Conservation (phyloP, 805 yeast genomes). For the Ogataea wickerhamii region DNA sequence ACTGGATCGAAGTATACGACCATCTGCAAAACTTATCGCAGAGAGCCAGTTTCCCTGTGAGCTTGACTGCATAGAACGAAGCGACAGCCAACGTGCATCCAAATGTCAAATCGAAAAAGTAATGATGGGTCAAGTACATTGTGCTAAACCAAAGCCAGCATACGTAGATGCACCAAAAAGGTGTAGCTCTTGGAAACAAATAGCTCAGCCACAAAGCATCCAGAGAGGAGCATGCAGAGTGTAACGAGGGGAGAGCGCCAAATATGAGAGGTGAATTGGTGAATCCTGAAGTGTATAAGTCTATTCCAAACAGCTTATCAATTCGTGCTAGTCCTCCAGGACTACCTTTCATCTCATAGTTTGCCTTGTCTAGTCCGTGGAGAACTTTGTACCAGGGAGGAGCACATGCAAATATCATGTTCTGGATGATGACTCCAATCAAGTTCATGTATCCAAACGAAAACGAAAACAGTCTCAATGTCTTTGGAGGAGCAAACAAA, state of each 20-base stretch:
- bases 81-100: slow-evolving; percentile 81
- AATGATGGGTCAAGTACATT: slow-evolving; percentile 96
- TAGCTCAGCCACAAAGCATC: slow-evolving; percentile 84
- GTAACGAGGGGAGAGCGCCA: slow-evolving; percentile 76
- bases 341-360: slow-evolving; percentile 86
- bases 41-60: slow-evolving; percentile 33
- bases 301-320: slow-evolving; percentile 72
- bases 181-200: slow-evolving; percentile 68
- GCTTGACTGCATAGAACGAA: slow-evolving; percentile 66
- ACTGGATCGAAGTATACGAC: slow-evolving; percentile 17
- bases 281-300: slow-evolving; percentile 80
- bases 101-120: slow-evolving; percentile 88
- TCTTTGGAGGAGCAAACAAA: slow-evolving; percentile 87
- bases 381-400: slow-evolving; percentile 94
- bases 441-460: slow-evolving; percentile 95
- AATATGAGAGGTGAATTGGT: slow-evolving; percentile 86
- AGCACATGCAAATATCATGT: slow-evolving; percentile 79
- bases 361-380: slow-evolving; percentile 85
- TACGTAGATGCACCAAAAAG: slow-evolving; percentile 73
- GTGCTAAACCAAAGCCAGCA: slow-evolving; percentile 98
- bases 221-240: slow-evolving; percentile 92
- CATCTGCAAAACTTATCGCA: slow-evolving; percentile 18
- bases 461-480: slow-evolving; percentile 79
- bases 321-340: slow-evolving; percentile 95
- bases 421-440: slow-evolving; percentile 78